Base-by-base conservation (phyloP, 805 yeast genomes). In the Metschnikowia shivogae region DNA sequence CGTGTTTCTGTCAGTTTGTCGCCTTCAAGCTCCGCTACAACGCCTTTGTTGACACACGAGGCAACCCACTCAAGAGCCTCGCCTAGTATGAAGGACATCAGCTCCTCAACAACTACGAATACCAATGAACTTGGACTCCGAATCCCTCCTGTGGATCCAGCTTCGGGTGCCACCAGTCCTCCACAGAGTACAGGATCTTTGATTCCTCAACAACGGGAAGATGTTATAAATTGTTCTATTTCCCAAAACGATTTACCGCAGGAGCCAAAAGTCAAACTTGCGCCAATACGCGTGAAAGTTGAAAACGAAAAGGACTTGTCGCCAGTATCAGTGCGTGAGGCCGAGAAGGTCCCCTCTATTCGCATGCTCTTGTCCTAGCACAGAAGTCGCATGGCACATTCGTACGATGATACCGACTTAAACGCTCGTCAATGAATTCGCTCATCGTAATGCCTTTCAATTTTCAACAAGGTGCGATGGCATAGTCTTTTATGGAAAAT, bases 281-380 rank as follows among this genome's bases (percentile, higher is more conserved):
- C 53, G 22, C 53, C 53, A 7, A 44, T 49, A 12, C 36, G 48
- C 19, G 20, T 29, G 28, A 36, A 32, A 8, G 19, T 9, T 19
- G 45, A 27, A 9, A 34, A 14, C n/a, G 37, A 35, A 8, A 33
- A 31, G 31, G 38, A 31, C 3, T 34, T 14, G 10, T 14, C 48
- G n/a, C 39, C 36, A 6, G 43, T 41, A n/a, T 11, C 36, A 3
- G 28, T 40, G 9, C 36, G 39, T 10, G 53, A 39, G 9, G 34
- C 34, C 5, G 56, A 53, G 20, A 53, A 53, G 39, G 48, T 51
- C 7, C 47, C 53, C 5, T 45, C 53, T 22, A 53, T 53, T 39
- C 46, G 46, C 24, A 46, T 43, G 51, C 53, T 53, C n/a, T 46
- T 53, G 9, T 51, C 55, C 4, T 53, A 34, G 34, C 11, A 14